Evolutionary conservation across 495 filamentous ascomycete genomes (phyloP), one percentile per base, ranked within the genome.

Genomic region (Xylaria grammica): DNA sequence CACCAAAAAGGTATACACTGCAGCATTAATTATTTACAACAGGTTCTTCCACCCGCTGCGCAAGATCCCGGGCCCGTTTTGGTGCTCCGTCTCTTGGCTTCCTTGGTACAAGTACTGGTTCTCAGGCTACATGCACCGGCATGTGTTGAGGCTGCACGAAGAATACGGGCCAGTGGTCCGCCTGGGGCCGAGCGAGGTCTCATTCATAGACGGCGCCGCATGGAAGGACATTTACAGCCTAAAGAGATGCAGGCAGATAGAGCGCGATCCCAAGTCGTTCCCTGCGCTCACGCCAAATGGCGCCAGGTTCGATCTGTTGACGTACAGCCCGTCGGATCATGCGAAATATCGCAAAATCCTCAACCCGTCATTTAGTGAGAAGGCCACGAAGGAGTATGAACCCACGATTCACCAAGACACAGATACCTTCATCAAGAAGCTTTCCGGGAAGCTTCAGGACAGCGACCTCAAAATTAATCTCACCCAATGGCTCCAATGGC

Each of bases 151-250:
- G 20, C 67, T 81, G 30, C 80, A 82, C 60, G 68, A 75, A 30
- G 69, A 66, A 62, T 77, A 82, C 53, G 79, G 80, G 4, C 72
- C 67, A 3, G 69, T 79, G 17, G 78, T 82, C 6, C 75, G 78
- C 30, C 53, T 77, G 9, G 69, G 71, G 5, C 79, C 79, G 0
- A 70, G 75, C 24, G 68, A 74, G 34, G 74, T 82, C 48, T 80
- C 79, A 6, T 80, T 78, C 59, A 76, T 67, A 20, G 72, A 66
- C 4, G 70, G 63, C 0, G 36, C 69, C 0, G 82, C 80, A 2
- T 84, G 79, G 77, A 78, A 77, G 34, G 74, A 81, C 42, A 85
- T 85, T 40, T 83, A 84, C 59, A 75, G 77, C 20, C 75, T 40
- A 6, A 38, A 62, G 17, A 52, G 27, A 19, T 32, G 57, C 36